A percentile compares a stretch with the other conserved stretches of the same genome.
Evolutionary conservation across 805 yeast species (phyloP).

Genomic region (Candida maesae): DNA sequence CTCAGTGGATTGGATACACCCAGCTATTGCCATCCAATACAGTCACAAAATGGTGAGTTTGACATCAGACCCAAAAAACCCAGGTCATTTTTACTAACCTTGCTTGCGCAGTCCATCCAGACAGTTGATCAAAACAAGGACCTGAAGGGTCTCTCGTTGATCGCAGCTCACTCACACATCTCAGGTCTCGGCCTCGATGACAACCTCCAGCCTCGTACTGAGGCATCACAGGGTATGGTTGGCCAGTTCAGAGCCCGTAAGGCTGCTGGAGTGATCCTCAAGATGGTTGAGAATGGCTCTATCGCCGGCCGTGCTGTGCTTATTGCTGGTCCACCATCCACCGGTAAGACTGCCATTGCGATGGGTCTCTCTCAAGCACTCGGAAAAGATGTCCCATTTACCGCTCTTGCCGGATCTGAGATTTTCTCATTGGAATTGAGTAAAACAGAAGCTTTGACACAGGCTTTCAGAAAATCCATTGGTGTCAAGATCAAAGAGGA

Average conservation of each 20-base stretch:
- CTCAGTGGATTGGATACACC: neutral
- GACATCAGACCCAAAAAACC: neutral
- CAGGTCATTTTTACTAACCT: neutral
- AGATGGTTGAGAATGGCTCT: constrained; percentile 89
- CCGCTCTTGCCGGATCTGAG: constrained; percentile 93
- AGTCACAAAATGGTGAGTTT: constrained; percentile 12
- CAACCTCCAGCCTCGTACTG: constrained; percentile 69
- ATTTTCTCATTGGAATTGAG: constrained; percentile 86
- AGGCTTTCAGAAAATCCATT: constrained; percentile 92
- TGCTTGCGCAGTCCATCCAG: constrained; percentile 33
- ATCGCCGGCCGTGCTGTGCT: constrained; percentile 96
- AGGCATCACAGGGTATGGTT: constrained; percentile 87
- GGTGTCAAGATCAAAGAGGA: constrained; percentile 96
- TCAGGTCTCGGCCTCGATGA: constrained; percentile 96
- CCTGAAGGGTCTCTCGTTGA: constrained; percentile 63
- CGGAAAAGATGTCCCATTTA: constrained; percentile 79
- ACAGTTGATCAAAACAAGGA: constrained; percentile 43
- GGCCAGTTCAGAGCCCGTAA: constrained; percentile 93
- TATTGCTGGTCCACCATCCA: constrained; percentile 97
- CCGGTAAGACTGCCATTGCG: constrained; percentile 98
- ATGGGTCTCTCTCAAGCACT: constrained; percentile 82
- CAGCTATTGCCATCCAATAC: neutral
- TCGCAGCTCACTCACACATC: constrained; percentile 98
- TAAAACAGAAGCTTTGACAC: constrained; percentile 94
- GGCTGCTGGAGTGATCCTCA: constrained; percentile 92